These are phyloP conservation scores for Neocatenulostroma microsporum DNA, from an alignment of 2,329 filamentous ascomycete species.

Conservation along the genomic window DNA sequence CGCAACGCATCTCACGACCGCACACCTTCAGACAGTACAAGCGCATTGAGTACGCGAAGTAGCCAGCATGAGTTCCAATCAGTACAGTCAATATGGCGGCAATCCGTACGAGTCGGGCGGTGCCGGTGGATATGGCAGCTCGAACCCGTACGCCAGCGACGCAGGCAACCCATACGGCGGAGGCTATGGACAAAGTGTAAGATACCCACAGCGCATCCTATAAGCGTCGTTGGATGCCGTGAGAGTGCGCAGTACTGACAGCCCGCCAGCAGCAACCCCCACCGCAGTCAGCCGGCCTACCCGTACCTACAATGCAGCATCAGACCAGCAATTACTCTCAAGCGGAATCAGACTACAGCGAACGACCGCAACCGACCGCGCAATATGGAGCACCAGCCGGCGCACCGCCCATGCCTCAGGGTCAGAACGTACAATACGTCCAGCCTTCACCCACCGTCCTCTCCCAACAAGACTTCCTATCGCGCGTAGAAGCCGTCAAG, in stretches of 20 bases:
- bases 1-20: too few relatives aligned
- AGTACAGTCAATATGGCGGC: slow-evolving; percentile 50
- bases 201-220: too few relatives aligned
- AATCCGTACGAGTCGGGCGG: slow-evolving; percentile 61
- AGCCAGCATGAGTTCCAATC: slow-evolving; percentile 48
- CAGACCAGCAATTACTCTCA: slow-evolving; percentile 11
- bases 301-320: slow-evolving; percentile 28
- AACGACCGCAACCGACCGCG: slow-evolving; percentile 11
- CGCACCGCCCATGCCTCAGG: slow-evolving; percentile 16
- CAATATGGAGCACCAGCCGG: slow-evolving; percentile 6
- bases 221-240: too few relatives aligned
- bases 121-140: slow-evolving; percentile 35
- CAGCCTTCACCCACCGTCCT: slow-evolving; percentile 38
- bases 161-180: slow-evolving; percentile 34
- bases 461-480: slow-evolving; percentile 60
- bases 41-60: slow-evolving; percentile 7
- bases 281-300: slow-evolving; percentile 9
- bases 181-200: slow-evolving; percentile 18
- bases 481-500: slow-evolving; percentile 59
- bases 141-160: slow-evolving; percentile 28
- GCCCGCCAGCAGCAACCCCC: neutral
- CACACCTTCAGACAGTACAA: too few relatives aligned
- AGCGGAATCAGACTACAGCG: slow-evolving; percentile 21
- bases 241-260: too few relatives aligned
- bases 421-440: slow-evolving; percentile 38